Conservation (phyloP, 371 early-diverging fungal species). For the Polyrhizophydium stewartii region DNA sequence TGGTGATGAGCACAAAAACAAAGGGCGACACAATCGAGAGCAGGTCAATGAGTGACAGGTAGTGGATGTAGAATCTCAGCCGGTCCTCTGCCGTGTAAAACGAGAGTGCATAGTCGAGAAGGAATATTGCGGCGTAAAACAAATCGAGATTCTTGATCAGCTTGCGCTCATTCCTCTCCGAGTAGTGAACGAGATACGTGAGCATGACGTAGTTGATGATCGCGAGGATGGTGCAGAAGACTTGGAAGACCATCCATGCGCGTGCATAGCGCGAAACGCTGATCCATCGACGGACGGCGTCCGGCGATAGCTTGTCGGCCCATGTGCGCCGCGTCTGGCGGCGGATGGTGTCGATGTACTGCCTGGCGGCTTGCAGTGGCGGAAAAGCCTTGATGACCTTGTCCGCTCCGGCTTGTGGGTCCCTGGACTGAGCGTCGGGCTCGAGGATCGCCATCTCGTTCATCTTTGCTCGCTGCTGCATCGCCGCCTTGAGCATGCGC, state of each 20-base stretch:
- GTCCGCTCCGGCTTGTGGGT: not conserved
- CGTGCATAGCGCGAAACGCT: slow-evolving; percentile 27
- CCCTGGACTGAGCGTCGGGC: not conserved
- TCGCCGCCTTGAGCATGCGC: slow-evolving; percentile 9
- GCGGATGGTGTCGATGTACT: slow-evolving; percentile 26
- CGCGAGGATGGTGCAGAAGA: slow-evolving; percentile 32
- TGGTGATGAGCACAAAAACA: slow-evolving; percentile 35
- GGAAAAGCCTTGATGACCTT: slow-evolving; percentile 17
- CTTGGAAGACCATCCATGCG: slow-evolving; percentile 50
- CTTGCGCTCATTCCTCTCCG: slow-evolving; percentile 21
- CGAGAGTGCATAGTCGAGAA: slow-evolving; percentile 36
- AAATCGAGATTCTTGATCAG: slow-evolving; percentile 40
- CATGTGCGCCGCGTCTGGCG: slow-evolving; percentile 32
- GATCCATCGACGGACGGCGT: slow-evolving; percentile 39
- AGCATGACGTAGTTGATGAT: slow-evolving; percentile 46
- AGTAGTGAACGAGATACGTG: slow-evolving; percentile 33
- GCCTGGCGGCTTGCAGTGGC: slow-evolving; percentile 25
- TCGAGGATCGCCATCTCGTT: slow-evolving; percentile 2
- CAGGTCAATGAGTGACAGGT: slow-evolving; percentile 36
- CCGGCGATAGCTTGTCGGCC: slow-evolving; percentile 30
- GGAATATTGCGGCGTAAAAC: slow-evolving; percentile 33
- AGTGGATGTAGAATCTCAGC: slow-evolving; percentile 39
- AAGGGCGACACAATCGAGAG: slow-evolving; percentile 45
- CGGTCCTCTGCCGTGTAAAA: slow-evolving; percentile 48
- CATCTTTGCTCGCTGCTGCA: not conserved